A percentile compares a stretch with the other conserved stretches of the same genome.
phyloP scores from a whole-genome alignment of 2,329 filamentous ascomycete species.

The Clonostachys solani region DNA sequence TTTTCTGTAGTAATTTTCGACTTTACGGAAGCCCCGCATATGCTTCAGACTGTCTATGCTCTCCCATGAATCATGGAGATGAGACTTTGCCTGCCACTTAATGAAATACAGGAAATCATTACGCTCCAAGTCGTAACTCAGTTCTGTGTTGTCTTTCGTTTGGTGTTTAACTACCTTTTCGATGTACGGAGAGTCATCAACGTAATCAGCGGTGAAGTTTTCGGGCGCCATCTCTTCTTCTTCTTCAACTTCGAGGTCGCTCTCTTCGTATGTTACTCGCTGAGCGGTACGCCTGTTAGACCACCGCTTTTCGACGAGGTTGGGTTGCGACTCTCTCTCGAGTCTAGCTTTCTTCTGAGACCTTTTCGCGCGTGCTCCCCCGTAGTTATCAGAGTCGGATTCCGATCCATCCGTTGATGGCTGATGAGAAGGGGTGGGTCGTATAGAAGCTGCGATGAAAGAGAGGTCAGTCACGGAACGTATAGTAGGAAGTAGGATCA shows the following conservation, averaged over 20 bases:
- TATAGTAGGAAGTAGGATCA: conserved; percentile 1
- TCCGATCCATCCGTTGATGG: conserved; percentile 58
- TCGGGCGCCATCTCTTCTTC: conserved; percentile 53
- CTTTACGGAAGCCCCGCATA: conserved; percentile 79
- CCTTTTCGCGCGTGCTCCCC: conserved; percentile 66
- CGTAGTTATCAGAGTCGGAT: conserved; percentile 70
- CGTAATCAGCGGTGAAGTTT: conserved; percentile 65
- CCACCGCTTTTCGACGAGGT: conserved; percentile 80
- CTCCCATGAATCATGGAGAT: conserved; percentile 96
- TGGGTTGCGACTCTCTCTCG: conserved; percentile 63
- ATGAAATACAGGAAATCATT: conserved; percentile 89
- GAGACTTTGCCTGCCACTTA: conserved; percentile 96
- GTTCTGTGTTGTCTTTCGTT: conserved; percentile 62
- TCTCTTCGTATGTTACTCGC: conserved; percentile 61
- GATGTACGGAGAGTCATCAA: conserved; percentile 80
- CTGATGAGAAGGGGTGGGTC: conserved; percentile 49
- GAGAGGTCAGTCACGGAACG: neutral
- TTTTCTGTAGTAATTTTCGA: conserved; percentile 94
- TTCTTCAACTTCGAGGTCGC: conserved; percentile 60
- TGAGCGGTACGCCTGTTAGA: conserved; percentile 78
- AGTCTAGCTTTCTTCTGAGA: conserved; percentile 74
- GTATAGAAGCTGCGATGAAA: conserved; percentile 48
- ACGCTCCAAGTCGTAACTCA: conserved; percentile 51
- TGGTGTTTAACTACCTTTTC: conserved; percentile 89
- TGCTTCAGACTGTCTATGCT: conserved; percentile 67